These are phyloP conservation scores for Fraxinus dipetala DNA, from an alignment of 305 asterid species.

Conservation along the genomic window DNA sequence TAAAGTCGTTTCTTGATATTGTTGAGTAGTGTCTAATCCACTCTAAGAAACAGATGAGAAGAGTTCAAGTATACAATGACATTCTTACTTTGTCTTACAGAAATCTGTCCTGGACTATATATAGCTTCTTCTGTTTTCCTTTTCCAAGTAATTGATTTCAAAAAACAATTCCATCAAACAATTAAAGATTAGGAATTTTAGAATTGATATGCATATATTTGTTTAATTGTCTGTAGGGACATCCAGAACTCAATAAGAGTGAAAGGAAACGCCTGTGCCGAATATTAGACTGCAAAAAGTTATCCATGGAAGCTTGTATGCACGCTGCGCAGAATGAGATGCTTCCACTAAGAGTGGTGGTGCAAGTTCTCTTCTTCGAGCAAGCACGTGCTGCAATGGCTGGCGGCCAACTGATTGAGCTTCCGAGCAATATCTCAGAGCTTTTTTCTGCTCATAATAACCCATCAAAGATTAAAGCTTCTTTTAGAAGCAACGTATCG, in stretches of 20 bases:
- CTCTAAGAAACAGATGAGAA: background rate
- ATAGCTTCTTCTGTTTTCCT: background rate
- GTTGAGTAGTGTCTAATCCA: background rate
- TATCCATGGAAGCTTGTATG: constrained; percentile 78
- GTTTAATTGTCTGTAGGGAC: constrained; percentile 42
- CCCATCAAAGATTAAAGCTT: constrained; percentile 38
- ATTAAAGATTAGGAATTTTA: background rate
- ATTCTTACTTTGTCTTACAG: background rate
- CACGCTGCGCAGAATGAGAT: constrained; percentile 95
- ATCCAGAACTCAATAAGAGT: constrained; percentile 66
- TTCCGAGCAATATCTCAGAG: constrained; percentile 76
- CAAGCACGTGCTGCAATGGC: constrained; percentile 76
- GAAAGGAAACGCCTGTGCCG: constrained; percentile 80
- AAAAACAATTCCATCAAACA: background rate
- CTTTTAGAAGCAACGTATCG: constrained; percentile 33
- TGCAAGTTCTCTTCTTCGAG: constrained; percentile 95
- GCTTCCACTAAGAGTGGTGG: constrained; percentile 82
- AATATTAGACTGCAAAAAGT: constrained; percentile 68
- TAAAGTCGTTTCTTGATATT: background rate
- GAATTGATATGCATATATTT: background rate
- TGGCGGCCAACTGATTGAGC: constrained; percentile 59
- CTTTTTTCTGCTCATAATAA: constrained; percentile 53
- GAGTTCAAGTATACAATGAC: background rate
- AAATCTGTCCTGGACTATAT: background rate
- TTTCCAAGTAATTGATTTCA: background rate